These are phyloP conservation scores for Malassezia dermatis DNA, from an alignment of 1,284 basidiomycete genomes.

Conservation along the genomic window DNA sequence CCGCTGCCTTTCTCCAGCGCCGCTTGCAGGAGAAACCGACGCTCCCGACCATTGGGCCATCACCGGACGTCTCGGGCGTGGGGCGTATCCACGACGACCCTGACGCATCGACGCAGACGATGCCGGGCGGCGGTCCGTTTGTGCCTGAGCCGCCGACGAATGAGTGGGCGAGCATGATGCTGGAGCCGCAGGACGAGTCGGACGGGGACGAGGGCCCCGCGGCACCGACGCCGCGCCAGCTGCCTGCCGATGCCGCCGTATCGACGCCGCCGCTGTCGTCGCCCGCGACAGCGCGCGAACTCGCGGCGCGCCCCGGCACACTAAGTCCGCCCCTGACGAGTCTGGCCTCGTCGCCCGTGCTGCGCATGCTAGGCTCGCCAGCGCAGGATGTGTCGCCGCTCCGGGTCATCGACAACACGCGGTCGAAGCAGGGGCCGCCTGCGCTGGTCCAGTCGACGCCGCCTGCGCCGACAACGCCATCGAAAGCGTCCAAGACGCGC, in stretches of 20 bases:
- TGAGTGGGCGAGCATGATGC: neutral
- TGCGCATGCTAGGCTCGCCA: conserved; percentile 3
- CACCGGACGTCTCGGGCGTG: neutral
- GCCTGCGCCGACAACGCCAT: neutral
- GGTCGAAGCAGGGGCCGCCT: neutral
- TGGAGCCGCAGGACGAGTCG: neutral
- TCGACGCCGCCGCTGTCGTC: neutral
- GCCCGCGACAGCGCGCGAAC: conserved; percentile 17
- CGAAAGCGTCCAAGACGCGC: neutral
- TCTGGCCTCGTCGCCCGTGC: neutral
- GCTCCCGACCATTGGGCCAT: neutral
- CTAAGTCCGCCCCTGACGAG: conserved; percentile 2
- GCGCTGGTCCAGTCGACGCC: neutral
- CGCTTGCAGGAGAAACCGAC: neutral
- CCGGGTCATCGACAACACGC: neutral
- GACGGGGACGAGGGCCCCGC: neutral
- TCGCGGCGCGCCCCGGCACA: conserved; percentile 17
- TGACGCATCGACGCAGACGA: neutral
- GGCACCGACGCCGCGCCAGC: neutral
- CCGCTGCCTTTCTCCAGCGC: neutral
- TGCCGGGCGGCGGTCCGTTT: neutral
- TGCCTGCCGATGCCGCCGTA: neutral
- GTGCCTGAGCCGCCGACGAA: neutral
- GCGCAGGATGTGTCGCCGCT: neutral
- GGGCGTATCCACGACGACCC: neutral